Conservation (phyloP, 1,284 basidiomycete species). For the Sparassis latifolia region DNA sequence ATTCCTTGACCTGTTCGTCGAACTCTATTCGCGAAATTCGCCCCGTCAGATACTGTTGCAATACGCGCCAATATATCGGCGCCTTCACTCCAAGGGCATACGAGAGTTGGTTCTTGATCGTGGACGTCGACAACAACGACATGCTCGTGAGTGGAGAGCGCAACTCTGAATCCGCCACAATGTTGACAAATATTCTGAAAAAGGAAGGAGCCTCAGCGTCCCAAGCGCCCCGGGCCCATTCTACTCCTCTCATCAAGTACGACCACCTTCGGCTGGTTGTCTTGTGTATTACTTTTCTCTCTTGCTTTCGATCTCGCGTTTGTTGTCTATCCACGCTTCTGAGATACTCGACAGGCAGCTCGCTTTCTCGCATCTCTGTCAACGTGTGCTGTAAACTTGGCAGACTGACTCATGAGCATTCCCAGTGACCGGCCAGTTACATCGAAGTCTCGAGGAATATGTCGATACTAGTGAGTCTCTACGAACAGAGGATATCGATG, state of each 20-base stretch:
- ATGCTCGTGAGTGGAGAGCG: slow-evolving; percentile 27
- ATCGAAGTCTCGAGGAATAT: slow-evolving; percentile 29
- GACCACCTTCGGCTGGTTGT: background rate
- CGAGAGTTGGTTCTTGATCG: slow-evolving; percentile 61
- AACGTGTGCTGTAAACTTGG: background rate
- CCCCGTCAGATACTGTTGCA: slow-evolving; percentile 63
- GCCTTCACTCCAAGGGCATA: slow-evolving; percentile 56
- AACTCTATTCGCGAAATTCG: slow-evolving; percentile 68
- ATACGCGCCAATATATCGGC: slow-evolving; percentile 50
- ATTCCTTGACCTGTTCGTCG: slow-evolving; percentile 59
- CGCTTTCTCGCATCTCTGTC: background rate
- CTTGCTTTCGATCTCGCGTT: background rate
- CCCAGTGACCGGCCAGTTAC: slow-evolving; percentile 42
- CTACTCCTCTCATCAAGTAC: background rate
- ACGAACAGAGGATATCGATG: slow-evolving; percentile 25
- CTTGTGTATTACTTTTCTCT: background rate
- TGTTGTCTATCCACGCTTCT: background rate
- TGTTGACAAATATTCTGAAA: slow-evolving; percentile 2
- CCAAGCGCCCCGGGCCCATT: background rate
- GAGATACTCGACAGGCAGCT: too few species aligned
- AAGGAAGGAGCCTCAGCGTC: background rate
- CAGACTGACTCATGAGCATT: slow-evolving; percentile 5
- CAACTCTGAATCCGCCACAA: background rate
- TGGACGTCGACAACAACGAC: slow-evolving; percentile 73
- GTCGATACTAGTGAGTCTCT: slow-evolving; percentile 16